Evolutionary conservation across 768 basidiomycete species (phyloP), one percentile per base, ranked within the genome.

Genomic region (Cytidiella melzeri): DNA sequence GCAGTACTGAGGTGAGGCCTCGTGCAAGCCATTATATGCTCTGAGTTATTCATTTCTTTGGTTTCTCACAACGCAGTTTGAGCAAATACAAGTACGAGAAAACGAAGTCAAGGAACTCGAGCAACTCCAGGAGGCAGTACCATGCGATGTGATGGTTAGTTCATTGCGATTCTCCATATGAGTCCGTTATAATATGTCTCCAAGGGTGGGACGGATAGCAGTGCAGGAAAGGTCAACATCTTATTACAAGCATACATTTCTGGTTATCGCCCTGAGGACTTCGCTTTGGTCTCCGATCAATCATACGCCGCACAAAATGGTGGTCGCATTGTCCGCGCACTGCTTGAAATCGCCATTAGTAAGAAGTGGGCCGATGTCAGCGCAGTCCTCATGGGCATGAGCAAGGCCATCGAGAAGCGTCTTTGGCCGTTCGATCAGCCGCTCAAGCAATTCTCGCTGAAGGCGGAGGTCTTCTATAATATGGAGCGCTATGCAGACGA

Each of bases 381-480:
- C 10, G 73, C 77, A 2, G 84, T 87, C 10, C 76, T 98, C 20
- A 83, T 93, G 75, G 83, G 84, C 3, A 78, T 99, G 67, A 91
- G 92, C 72, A 98, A 98, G 65, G 89, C 92, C 3, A 77, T 95
- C 47, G 91, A 95, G 65, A 87, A 87, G 61, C 80, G 90, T 21
- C 68, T 96, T 58, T 99, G 96, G 96, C 90, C 94, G 2, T 97
- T 84, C 64, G 87, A 93, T 40, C 88, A 98, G 51, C 95, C 93
- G 3, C 69, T 99, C 26, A 80, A 71, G 55, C 92, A 97, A 60
- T 89, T 87, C 59, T 67, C 75, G 26, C 76, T 98, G 19, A 88
- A 86, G 55, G 64, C 69, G 23, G 91, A 95, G 38, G 77, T 92
- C 6, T 61, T 96, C 43, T 80, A 89, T 68, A 84, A 80, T 48